Evolutionary conservation across 345 rosid genomes (phyloP).

Genomic region (Theobroma cacao): DNA sequence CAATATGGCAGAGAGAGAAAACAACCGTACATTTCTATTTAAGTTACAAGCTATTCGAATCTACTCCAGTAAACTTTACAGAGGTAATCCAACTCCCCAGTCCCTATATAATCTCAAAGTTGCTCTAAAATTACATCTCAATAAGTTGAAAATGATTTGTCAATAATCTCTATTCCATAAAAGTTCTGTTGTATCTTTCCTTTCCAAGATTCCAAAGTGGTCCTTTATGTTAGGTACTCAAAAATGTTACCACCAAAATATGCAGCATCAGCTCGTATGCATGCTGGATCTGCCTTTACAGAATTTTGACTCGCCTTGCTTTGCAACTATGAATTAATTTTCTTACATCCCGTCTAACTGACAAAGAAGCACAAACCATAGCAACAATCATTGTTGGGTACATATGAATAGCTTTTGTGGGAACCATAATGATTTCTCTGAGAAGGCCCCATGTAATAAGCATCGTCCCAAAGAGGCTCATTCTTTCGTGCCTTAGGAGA

Average conservation of each 20-base stretch:
- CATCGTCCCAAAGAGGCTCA: constrained; percentile 63
- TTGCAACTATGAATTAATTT: constrained; percentile 33
- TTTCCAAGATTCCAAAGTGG: background rate
- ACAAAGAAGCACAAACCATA: constrained; percentile 51
- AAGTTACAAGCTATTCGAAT: background rate
- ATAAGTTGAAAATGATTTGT: background rate
- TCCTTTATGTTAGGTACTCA: background rate
- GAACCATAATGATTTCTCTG: constrained; percentile 33
- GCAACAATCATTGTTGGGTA: constrained; percentile 48
- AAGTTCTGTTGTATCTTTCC: background rate
- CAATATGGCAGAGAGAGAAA: too few species aligned
- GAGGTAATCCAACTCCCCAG: background rate
- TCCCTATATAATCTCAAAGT: background rate
- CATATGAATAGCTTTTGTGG: constrained; percentile 24
- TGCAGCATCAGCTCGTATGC: background rate
- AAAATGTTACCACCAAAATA: background rate
- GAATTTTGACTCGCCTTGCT: constrained; percentile 15
- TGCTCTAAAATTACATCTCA: background rate
- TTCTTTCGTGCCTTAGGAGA: constrained; percentile 43
- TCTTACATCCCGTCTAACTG: constrained; percentile 61
- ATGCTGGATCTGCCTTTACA: constrained; percentile 9
- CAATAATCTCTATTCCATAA: background rate
- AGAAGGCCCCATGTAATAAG: constrained; percentile 61
- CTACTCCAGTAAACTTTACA: too few species aligned
- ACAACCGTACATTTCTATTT: too few species aligned